These are phyloP conservation scores for Apocynum venetum DNA, from an alignment of 257 asterid species.

Conservation along the genomic window DNA sequence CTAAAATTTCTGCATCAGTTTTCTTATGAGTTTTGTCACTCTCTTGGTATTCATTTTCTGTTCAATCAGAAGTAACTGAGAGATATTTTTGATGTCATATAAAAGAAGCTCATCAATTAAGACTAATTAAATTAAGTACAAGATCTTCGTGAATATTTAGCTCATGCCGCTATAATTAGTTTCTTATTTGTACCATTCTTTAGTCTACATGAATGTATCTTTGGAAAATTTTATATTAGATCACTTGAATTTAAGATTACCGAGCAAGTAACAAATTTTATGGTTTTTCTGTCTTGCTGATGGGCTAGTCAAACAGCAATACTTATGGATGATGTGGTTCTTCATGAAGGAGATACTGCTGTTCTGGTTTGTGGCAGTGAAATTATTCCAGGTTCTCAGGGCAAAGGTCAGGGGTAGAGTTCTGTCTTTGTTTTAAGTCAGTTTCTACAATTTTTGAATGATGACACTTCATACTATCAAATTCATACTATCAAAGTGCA, in stretches of 20 bases:
- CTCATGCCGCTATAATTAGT: neutral
- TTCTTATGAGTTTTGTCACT: too few species aligned
- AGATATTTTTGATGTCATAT: too few species aligned
- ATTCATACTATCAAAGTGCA: neutral
- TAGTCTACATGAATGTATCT: neutral
- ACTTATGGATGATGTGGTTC: slow-evolving; percentile 61
- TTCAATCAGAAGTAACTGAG: too few species aligned
- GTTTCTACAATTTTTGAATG: neutral
- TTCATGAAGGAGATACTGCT: slow-evolving; percentile 52
- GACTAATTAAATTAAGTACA: too few species aligned
- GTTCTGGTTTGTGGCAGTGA: slow-evolving; percentile 79
- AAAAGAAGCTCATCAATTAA: too few species aligned
- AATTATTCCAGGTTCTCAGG: slow-evolving; percentile 58
- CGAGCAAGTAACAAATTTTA: neutral
- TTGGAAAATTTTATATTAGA: neutral
- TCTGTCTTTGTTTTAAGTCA: neutral
- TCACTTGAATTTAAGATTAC: neutral
- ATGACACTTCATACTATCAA: neutral
- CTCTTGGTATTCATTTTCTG: too few species aligned
- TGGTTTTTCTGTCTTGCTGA: neutral
- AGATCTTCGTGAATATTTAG: neutral
- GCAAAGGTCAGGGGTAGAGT: slow-evolving; percentile 43
- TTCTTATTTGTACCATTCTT: neutral
- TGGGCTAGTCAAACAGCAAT: slow-evolving; percentile 45
- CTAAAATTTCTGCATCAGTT: too few species aligned